Evolutionary conservation across 2,329 filamentous ascomycete species (phyloP).

Genomic region (Diplocarpon rosae): DNA sequence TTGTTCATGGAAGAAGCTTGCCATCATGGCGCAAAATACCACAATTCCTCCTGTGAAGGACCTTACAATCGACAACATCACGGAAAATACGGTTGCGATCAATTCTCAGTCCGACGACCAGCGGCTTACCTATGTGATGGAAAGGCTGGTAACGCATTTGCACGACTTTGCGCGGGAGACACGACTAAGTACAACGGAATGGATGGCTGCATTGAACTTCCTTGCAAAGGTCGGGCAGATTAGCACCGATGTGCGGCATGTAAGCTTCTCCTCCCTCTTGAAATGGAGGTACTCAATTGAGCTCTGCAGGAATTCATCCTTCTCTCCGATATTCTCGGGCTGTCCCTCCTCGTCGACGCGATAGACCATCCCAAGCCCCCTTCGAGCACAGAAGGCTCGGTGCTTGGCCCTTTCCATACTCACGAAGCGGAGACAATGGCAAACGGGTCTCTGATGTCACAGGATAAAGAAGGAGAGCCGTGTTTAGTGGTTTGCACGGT

Average conservation of each 20-base stretch:
- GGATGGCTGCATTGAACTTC: slow-evolving; percentile 65
- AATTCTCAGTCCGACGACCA: slow-evolving; percentile 58
- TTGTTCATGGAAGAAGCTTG: neutral
- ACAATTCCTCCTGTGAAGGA: slow-evolving; percentile 47
- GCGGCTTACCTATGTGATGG: slow-evolving; percentile 60
- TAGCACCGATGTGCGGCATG: slow-evolving; percentile 61
- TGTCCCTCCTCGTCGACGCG: slow-evolving; percentile 69
- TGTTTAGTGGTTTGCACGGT: slow-evolving; percentile 66
- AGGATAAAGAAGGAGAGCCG: slow-evolving; percentile 57
- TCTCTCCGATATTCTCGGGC: slow-evolving; percentile 66
- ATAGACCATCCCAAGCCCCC: slow-evolving; percentile 76
- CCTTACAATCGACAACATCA: slow-evolving; percentile 71
- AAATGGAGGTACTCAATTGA: neutral
- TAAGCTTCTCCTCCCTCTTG: slow-evolving; percentile 28
- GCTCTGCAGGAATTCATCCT: slow-evolving; percentile 61
- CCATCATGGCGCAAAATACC: slow-evolving; percentile 14
- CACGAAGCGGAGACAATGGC: slow-evolving; percentile 54
- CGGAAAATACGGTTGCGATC: slow-evolving; percentile 61
- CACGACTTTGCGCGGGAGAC: slow-evolving; percentile 78
- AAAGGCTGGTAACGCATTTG: slow-evolving; percentile 62
- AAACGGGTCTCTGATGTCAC: slow-evolving; percentile 52
- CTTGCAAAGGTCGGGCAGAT: slow-evolving; percentile 63
- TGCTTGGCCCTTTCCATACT: slow-evolving; percentile 75
- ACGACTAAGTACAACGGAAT: slow-evolving; percentile 63
- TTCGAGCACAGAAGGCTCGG: slow-evolving; percentile 62